phyloP scores from a whole-genome alignment of 2,329 filamentous ascomycete genomes.

The Colletotrichum plurivorum region DNA sequence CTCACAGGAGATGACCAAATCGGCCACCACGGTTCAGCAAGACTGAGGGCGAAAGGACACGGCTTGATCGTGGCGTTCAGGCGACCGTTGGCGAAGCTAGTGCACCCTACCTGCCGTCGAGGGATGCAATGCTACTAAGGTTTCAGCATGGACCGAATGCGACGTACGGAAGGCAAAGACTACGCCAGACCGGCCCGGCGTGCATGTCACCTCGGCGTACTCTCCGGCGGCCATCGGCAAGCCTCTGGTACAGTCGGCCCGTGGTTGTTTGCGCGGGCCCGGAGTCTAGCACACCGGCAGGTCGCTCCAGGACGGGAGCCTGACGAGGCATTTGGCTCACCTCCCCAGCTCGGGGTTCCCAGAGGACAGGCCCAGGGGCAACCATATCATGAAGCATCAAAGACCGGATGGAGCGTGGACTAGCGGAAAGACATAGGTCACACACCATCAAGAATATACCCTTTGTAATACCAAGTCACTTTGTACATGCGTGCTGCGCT shows the following conservation, averaged over 20 bases:
- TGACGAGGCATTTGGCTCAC: background rate
- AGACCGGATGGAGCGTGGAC: conserved; percentile 12
- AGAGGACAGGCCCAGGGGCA: conserved; percentile 3
- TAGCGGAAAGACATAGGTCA: conserved; percentile 23
- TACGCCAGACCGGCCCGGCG: conserved; percentile 5
- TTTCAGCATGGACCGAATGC: conserved; percentile 2
- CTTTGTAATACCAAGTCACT: conserved; percentile 32
- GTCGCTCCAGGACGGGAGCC: background rate
- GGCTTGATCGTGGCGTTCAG: conserved; percentile 21
- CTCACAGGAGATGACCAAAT: conserved; percentile 3
- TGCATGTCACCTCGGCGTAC: background rate
- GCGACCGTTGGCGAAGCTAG: conserved; percentile 5
- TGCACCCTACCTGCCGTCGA: background rate
- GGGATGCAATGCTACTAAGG: conserved; percentile 1
- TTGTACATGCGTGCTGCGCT: background rate
- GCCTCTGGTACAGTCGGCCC: background rate
- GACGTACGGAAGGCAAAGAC: conserved; percentile 1
- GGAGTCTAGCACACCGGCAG: background rate
- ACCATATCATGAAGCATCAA: conserved; percentile 29
- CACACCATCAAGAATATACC: conserved; percentile 36
- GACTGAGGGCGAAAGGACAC: conserved; percentile 4
- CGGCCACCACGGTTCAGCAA: conserved; percentile 1
- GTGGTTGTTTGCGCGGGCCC: background rate
- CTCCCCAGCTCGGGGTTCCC: conserved; percentile 9
- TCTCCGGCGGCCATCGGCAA: conserved; percentile 1